Evolutionary conservation across 108 stramenopile genomes (phyloP).

Genomic region (Cyclotella kingstonii): DNA sequence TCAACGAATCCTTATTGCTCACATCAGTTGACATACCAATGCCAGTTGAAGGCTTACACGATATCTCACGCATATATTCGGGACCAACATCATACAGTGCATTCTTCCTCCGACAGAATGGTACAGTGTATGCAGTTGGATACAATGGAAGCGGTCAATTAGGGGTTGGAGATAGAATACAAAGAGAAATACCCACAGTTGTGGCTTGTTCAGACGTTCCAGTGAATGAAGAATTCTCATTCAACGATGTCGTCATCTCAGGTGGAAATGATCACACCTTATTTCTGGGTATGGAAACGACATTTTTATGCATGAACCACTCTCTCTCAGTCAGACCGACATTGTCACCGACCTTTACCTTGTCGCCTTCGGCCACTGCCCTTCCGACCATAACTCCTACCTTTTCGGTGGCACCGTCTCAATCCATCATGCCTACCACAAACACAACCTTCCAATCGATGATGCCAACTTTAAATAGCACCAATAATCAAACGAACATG

Average conservation of each 20-base stretch:
- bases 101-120: constrained; percentile 14
- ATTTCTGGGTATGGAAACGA: constrained; percentile 15
- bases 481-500: background rate
- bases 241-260: constrained; percentile 4
- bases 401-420: background rate
- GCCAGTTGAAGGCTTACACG: background rate
- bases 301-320: constrained; percentile 8
- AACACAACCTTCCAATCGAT: background rate
- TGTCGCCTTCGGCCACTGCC: background rate
- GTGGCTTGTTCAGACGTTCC: constrained; percentile 17
- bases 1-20: background rate
- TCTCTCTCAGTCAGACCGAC: background rate
- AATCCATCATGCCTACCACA: background rate
- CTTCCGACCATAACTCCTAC: background rate
- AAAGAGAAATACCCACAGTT: constrained; percentile 1
- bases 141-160: constrained; percentile 28
- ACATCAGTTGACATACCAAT: constrained; percentile 22
- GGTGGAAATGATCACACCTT: constrained; percentile 37
- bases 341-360: background rate
- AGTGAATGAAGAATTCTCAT: background rate
- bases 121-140: constrained; percentile 18
- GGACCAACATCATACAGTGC: constrained; percentile 18
- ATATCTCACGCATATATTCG: constrained; percentile 23
- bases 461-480: too few relatives aligned
- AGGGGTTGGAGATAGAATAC: constrained; percentile 16